These are phyloP conservation scores for Rhizopogon rudus DNA, from an alignment of 768 basidiomycete genomes.

Conservation along the genomic window DNA sequence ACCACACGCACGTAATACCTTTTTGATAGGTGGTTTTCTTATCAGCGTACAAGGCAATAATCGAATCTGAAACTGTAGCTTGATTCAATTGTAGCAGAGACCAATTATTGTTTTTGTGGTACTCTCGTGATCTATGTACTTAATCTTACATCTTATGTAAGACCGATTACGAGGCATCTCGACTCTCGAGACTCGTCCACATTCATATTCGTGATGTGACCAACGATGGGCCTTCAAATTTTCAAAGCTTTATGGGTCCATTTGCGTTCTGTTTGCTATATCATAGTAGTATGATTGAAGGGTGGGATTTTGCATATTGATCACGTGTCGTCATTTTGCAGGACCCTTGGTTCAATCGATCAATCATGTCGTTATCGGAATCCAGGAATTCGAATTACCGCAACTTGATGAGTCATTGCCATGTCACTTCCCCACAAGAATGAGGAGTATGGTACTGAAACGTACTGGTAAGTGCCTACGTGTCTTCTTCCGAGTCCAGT, in stretches of 20 bases:
- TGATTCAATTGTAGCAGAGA: neutral
- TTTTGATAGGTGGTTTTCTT: constrained; percentile 1
- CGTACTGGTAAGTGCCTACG: constrained; percentile 55
- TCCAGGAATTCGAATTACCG: too few relatives aligned
- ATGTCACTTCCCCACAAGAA: constrained; percentile 54
- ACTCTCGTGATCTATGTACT: neutral
- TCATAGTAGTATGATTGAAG: too few relatives aligned
- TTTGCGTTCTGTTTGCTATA: too few relatives aligned
- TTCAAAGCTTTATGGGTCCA: too few relatives aligned
- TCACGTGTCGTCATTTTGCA: constrained; percentile 1
- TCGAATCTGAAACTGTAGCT: neutral
- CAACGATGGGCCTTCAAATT: too few relatives aligned
- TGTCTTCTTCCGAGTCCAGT: neutral
- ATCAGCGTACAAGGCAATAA: constrained; percentile 1
- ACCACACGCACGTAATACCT: constrained; percentile 2
- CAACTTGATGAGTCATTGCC: neutral
- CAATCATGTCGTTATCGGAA: neutral
- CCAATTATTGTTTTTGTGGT: neutral
- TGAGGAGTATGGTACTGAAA: constrained; percentile 61
- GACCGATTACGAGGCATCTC: too few relatives aligned
- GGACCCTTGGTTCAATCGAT: neutral
- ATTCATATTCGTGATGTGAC: too few relatives aligned
- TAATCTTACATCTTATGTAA: too few relatives aligned
- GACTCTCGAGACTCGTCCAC: too few relatives aligned
- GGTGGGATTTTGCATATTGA: too few relatives aligned